Percentiles rank a stretch among this genome's conserved stretches.
These are phyloP conservation scores for Brassica nigra DNA, from an alignment of 345 rosid genomes.

Conservation along the genomic window DNA sequence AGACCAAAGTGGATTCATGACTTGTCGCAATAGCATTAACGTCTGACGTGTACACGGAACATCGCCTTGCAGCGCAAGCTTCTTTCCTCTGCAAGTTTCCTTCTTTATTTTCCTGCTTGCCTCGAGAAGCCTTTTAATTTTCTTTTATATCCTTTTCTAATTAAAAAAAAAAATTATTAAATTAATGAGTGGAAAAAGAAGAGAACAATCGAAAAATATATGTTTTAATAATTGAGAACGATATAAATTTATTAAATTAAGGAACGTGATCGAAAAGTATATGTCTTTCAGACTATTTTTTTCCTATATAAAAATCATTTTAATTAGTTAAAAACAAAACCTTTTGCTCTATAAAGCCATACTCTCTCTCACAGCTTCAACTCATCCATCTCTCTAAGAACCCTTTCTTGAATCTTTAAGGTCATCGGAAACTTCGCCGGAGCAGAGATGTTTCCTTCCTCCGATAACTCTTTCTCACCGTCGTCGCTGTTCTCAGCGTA, in stretches of 20 bases:
- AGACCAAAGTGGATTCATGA: background rate
- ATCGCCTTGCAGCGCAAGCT: background rate
- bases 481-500: constrained; percentile 46
- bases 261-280: background rate
- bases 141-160: background rate
- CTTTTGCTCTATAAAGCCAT: background rate
- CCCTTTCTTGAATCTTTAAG: background rate
- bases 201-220: no score
- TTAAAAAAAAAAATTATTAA: background rate
- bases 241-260: no score
- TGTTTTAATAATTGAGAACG: no score
- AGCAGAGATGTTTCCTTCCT: constrained; percentile 36
- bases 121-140: background rate
- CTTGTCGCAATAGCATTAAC: background rate
- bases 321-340: no score
- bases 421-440: constrained; percentile 7
- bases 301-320: background rate
- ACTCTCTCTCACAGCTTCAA: background rate
- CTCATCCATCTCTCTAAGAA: background rate
- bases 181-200: no score
- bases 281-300: no score
- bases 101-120: background rate
- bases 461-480: constrained; percentile 33
- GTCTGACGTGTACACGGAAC: background rate
- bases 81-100: background rate